A percentile compares a stretch with the other conserved stretches of the same genome.
Evolutionary conservation across 805 yeast genomes (phyloP).

Genomic region (Candida ulmi): DNA sequence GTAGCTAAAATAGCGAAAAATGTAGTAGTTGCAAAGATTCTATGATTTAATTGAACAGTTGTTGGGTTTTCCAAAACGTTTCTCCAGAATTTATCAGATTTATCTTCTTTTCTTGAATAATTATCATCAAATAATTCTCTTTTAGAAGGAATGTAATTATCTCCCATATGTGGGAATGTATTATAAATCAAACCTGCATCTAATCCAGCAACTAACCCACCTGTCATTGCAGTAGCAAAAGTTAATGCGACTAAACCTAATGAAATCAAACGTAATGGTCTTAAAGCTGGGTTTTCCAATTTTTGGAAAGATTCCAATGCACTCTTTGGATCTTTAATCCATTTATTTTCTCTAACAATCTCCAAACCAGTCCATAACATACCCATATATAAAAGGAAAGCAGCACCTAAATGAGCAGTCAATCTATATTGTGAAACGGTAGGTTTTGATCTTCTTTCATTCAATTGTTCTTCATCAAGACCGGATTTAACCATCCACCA

Average conservation of each 20-base stretch:
- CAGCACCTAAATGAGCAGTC: conserved; percentile 91
- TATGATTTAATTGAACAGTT: conserved; percentile 88
- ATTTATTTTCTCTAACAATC: conserved; percentile 66
- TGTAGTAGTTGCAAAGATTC: conserved; percentile 78
- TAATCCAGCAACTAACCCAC: conserved; percentile 96
- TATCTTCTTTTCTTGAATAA: conserved; percentile 61
- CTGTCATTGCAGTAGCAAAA: conserved; percentile 91
- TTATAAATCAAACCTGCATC: conserved; percentile 97
- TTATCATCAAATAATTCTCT: conserved; percentile 73
- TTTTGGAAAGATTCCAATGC: conserved; percentile 51
- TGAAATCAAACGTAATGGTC: conserved; percentile 50
- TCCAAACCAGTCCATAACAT: conserved; percentile 89
- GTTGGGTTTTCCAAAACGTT: conserved; percentile 92
- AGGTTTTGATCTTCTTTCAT: conserved; percentile 85
- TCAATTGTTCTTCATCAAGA: conserved; percentile 70
- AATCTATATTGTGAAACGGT: conserved; percentile 94
- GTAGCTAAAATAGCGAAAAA: conserved; percentile 63
- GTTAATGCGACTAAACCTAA: conserved; percentile 59
- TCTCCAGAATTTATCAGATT: conserved; percentile 82
- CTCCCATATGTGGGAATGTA: conserved; percentile 96
- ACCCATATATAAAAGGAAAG: conserved; percentile 80
- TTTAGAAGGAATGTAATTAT: conserved; percentile 65
- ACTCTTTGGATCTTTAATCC: conserved; percentile 57
- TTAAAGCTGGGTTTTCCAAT: conserved; percentile 56
- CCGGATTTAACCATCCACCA: conserved; percentile 99